Base-by-base conservation (phyloP, 805 yeast species). In the Kuraishia hungarica region DNA sequence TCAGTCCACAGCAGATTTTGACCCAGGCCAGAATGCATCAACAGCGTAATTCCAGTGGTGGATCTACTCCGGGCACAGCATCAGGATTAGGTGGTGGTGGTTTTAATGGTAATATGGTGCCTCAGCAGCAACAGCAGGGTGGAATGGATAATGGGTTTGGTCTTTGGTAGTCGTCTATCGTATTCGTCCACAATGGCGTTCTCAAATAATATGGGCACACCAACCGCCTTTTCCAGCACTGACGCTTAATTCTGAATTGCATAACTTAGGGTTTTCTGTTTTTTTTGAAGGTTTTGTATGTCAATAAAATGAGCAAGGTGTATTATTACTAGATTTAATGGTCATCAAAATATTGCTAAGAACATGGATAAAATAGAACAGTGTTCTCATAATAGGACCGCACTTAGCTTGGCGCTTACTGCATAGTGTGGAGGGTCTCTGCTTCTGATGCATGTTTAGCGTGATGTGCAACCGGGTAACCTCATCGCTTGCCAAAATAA, bases 1-100 rank as follows among this genome's bases (percentile, higher is more conserved):
- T 52, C 43, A 23, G 46, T 23, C 54, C 54, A 10, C 54, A 52
- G 51, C 54, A 52, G 29, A 52, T 52, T 26, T 39, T 52, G 47
- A 52, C 26, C 46, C 50, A 48, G 51, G 54, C 54, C 8, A 20
- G 51, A n/a, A 29, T 20, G 39, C 52, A 50, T 2, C 43, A 35
- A 15, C 43, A 35, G n/a, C 43, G 43, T 17, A 35, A 35, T 35
- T 35, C 43, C 15, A 35, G 43, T 15, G 43, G 43, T 35, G 43
- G 43, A 7, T 35, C 43, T 8, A 35, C 43, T 35, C 43, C 43
- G 3, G 43, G 43, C n/a, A 35, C 43, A 13, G 43, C n/a, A 15
- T 10, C 43, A 35, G 43, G 43, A 35, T 3, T 35, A n/a, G n/a
- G n/a, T 10, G 43, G n/a, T 13, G 43, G 43, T 35, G 17, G 17